These are phyloP conservation scores for Cydonia oblonga DNA, from an alignment of 331 rosid species.

Conservation along the genomic window DNA sequence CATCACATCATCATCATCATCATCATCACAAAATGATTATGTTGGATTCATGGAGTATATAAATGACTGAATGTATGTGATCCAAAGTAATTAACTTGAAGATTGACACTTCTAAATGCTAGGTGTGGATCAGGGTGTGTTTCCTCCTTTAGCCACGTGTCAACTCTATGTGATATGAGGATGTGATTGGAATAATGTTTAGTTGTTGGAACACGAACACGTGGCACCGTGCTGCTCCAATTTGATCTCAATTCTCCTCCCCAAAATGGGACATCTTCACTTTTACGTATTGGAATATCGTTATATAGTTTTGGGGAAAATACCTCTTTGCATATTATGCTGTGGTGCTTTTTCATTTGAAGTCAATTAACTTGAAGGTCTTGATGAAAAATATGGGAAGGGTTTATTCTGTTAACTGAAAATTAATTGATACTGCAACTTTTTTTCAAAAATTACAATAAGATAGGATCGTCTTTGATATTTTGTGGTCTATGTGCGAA, in stretches of 20 bases:
- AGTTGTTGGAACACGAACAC: not conserved
- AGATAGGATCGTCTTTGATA: too few relatives aligned
- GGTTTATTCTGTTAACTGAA: too few relatives aligned
- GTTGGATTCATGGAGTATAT: not conserved
- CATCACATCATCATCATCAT: not conserved
- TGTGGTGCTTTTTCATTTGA: too few relatives aligned
- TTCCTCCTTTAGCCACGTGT: not conserved
- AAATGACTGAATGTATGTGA: not conserved
- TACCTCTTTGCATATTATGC: not conserved
- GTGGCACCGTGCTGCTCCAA: not conserved
- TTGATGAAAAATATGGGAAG: too few relatives aligned
- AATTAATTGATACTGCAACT: too few relatives aligned
- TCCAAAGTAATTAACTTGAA: not conserved
- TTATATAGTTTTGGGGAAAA: not conserved
- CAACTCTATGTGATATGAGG: not conserved
- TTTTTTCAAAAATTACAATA: too few relatives aligned
- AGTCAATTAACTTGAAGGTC: too few relatives aligned
- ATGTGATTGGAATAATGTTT: not conserved
- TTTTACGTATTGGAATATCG: not conserved
- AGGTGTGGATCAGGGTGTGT: not conserved
- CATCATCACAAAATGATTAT: not conserved
- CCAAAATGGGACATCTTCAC: not conserved
- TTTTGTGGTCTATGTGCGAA: too few relatives aligned
- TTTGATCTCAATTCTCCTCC: not conserved
- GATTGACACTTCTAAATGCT: not conserved